Evolutionary conservation across 2,329 filamentous ascomycete genomes (phyloP), one percentile per base, ranked within the genome.

Genomic region (Botrytis fabae): DNA sequence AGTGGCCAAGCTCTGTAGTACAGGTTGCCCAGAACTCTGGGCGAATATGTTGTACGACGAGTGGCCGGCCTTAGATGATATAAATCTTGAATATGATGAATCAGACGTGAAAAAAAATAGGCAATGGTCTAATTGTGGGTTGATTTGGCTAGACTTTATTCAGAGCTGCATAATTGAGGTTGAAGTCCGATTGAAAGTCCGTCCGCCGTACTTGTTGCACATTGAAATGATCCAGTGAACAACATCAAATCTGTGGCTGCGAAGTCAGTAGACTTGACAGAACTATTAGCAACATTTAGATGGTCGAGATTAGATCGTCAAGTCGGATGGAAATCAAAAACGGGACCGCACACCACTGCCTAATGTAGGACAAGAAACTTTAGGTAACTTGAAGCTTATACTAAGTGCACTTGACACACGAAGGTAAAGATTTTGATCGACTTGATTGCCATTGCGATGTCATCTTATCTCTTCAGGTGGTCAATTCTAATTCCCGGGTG

Each of bases 401-500:
- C 3, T 20, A 12, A 57, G 38, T 59, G 18, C 65, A 69, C n/a
- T 69, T 40, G 48, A 32, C 35, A 57, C 48, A 32, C 32, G 35
- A 3, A 57, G 35, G 38, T 25, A 32, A 57, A 57, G 4, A 25
- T 38, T 22, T 42, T 48, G 14, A 68, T 57, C 5, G 35, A 32
- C n/a, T 28, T 44, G n/a, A 28, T 28, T 57, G n/a, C n/a, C 35
- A n/a, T 40, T 7, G 7, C 18, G 48, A 60, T 28, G 42, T 2
- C 28, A 60, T 28, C 40, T 14, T 18, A 46, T 48, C 25, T 51
- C 46, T 35, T 59, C 32, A 73, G 10, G 44, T 70, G 22, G 71
- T 64, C 71, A 70, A 18, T 25, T 63, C 71, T 35, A 73, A 57
- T 57, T 73, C 71, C 25, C 68, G 60, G 20, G 72, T 73, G 32